Conservation (phyloP, 441 rosid species). For the Raphanus hybrid region DNA sequence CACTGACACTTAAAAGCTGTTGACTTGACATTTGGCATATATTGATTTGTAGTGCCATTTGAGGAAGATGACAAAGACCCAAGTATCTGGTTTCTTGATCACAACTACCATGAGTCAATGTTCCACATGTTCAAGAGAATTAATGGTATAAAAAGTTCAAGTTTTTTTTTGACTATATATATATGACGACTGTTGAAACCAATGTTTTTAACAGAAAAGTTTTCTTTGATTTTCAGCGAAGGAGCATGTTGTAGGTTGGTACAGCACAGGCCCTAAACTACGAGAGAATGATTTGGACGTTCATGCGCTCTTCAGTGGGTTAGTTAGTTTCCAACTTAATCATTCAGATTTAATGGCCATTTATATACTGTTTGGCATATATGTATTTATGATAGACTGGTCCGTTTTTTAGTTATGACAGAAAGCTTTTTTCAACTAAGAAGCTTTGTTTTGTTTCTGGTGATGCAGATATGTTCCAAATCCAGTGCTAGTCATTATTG, state of each 20-base stretch:
- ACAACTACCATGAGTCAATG: conserved; percentile 73
- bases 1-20: background rate
- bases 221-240: conserved; percentile 47
- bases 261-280: conserved; percentile 69
- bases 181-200: background rate
- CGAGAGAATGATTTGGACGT: conserved; percentile 68
- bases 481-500: conserved; percentile 68
- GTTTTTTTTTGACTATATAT: background rate
- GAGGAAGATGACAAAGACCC: conserved; percentile 71
- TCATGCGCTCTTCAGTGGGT: conserved; percentile 59
- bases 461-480: conserved; percentile 60
- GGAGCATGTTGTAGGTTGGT: conserved; percentile 82
- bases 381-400: background rate
- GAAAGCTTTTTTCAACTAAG: background rate
- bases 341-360: background rate
- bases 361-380: conserved; percentile 5
- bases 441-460: conserved; percentile 21
- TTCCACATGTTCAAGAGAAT: conserved; percentile 80
- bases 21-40: background rate
- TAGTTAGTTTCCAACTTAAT: conserved; percentile 39
- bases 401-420: background rate
- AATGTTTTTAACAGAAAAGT: conserved; percentile 9
- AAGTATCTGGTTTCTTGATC: conserved; percentile 73
- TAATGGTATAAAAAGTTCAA: conserved; percentile 48
- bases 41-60: conserved; percentile 56